phyloP scores from a whole-genome alignment of 2,329 filamentous ascomycete species.

The Diaporthe sp. region DNA sequence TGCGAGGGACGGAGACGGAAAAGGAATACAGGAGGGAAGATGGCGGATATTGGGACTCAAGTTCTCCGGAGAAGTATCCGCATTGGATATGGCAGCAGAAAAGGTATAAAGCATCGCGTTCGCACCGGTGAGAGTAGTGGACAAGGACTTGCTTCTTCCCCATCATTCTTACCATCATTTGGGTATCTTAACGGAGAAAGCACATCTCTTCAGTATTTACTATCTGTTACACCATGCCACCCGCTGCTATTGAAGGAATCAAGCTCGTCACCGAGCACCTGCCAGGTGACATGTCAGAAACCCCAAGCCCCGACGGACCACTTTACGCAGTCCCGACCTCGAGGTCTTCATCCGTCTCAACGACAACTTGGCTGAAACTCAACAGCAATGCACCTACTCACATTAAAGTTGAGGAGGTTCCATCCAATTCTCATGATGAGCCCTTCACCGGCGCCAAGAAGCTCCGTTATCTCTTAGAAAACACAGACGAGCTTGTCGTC shows the following conservation, averaged over 20 bases:
- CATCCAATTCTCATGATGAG: constrained; percentile 2
- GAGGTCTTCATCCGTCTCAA: constrained; percentile 14
- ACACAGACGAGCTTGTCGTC: constrained; percentile 57
- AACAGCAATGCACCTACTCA: constrained; percentile 34
- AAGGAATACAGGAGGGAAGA: neutral
- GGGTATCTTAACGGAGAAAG: neutral
- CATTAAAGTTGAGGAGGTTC: constrained; percentile 14
- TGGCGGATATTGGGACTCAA: too few species aligned
- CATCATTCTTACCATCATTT: neutral
- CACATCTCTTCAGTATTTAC: neutral
- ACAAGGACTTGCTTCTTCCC: neutral
- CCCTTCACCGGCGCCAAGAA: constrained; percentile 40
- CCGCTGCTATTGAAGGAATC: constrained; percentile 10
- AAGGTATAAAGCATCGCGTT: constrained; percentile 3
- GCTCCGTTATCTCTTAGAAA: constrained; percentile 44
- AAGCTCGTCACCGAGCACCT: constrained; percentile 27
- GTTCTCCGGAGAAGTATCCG: too few species aligned
- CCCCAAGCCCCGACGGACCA: constrained; percentile 35
- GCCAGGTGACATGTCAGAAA: constrained; percentile 29
- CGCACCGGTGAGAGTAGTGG: neutral
- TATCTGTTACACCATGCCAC: constrained; percentile 3
- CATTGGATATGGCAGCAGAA: neutral
- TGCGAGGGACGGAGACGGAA: neutral
- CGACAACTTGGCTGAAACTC: constrained; percentile 37
- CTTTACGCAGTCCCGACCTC: constrained; percentile 9